Evolutionary conservation across 306 rosid species (phyloP).

Genomic region (Gillenia trifoliata): DNA sequence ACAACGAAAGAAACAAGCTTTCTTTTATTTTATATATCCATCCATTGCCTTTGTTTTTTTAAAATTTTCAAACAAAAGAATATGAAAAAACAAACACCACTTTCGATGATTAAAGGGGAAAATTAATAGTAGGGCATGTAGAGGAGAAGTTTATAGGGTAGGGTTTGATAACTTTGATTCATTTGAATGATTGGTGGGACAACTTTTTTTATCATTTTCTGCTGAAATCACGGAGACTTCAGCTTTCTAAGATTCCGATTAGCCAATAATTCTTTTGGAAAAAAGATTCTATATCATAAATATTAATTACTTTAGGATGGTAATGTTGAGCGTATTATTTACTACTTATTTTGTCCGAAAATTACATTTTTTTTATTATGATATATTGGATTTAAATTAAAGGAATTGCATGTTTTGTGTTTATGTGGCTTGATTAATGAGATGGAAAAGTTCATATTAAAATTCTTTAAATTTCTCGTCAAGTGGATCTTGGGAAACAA

Average conservation of each 20-base stretch:
- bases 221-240: slow-evolving; percentile 31
- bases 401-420: too few species aligned
- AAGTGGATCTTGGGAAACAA: too few species aligned
- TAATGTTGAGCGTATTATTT: too few species aligned
- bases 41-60: neutral
- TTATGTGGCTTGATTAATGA: too few species aligned
- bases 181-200: slow-evolving; percentile 9
- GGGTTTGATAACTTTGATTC: neutral
- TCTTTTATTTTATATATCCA: neutral
- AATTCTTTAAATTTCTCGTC: too few species aligned
- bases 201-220: neutral
- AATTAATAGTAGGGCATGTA: too few species aligned
- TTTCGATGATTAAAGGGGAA: neutral
- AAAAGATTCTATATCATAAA: neutral
- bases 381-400: too few species aligned
- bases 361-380: too few species aligned
- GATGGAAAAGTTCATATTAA: too few species aligned
- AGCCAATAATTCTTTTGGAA: neutral
- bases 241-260: slow-evolving; percentile 28
- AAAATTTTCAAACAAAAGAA: neutral
- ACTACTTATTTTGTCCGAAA: too few species aligned
- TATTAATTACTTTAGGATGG: neutral
- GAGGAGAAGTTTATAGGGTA: neutral
- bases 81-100: neutral
- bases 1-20: neutral